Evolutionary conservation across 1,139 yeast species (phyloP), one percentile per base, ranked within the genome.

Genomic region (Protomyces inundatus): DNA sequence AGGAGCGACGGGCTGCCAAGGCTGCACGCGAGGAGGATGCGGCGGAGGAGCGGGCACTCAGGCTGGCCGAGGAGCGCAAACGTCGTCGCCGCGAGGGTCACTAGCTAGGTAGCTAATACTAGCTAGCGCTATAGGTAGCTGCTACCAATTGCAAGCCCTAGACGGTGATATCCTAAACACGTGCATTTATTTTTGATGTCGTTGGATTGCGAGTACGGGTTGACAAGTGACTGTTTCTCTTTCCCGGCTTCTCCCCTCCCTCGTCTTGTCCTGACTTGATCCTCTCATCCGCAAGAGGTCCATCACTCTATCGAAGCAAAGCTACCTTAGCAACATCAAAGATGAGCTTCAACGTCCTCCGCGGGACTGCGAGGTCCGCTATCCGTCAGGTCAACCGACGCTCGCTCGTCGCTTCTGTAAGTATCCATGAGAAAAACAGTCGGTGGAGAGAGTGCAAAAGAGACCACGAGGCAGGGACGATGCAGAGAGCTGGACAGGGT

Each of bases 21-120:
- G 76, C 76, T 66, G 96, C 91, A 0, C 80, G 81, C 68, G 68
- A 78, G 53, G 96, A 88, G 71, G 96, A 88, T 70, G 78, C 79
- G 64, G 76, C 77, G 61, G 96, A 88, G 71, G 80, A 81, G 70
- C 82, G 77, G 65, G 82, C 82, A 73, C 84, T 87, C 68, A 81
- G 78, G 68, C 78, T 80, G 67, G 77, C 76, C 55, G 78, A 79
- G 10, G 75, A 73, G 57, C 80, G 77, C 65, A 82, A 82, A 23
- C 23, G 23, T 23, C 23, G 23, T 23, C 23, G 23, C 23, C 23
- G 23, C 23, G 23, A 23, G 23, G 23, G 23, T 23, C 23, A 23
- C 23, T 23, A 23, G n/a, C n/a, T n/a, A n/a, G n/a, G n/a, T n/a
- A n/a, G n/a, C n/a, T n/a, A n/a, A n/a, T n/a, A n/a, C n/a, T n/a